Evolutionary conservation across 495 filamentous ascomycete species (phyloP), one percentile per base, ranked within the genome.

Genomic region (Neurospora sp.): DNA sequence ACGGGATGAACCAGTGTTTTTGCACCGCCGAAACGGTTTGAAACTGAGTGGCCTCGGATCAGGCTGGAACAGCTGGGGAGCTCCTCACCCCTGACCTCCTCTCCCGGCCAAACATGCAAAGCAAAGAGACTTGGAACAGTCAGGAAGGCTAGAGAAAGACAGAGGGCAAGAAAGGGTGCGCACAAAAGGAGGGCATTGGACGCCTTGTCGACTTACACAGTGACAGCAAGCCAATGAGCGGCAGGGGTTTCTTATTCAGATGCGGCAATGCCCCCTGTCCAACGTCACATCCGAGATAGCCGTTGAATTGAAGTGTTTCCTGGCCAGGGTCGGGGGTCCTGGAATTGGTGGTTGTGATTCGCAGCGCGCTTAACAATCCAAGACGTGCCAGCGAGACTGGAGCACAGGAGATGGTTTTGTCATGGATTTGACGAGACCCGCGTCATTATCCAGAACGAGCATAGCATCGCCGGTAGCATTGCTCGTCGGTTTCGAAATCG

Each of bases 201-300:
- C 27, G 53, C 53, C 53, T 65, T 65, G 53, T 65, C 53, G 53
- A 65, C 53, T 65, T 65, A 65, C 53, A 65, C 53, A 14, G 53
- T 35, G 12, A 16, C 27, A 65, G 27, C 27, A 59, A 65, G 53
- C 53, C 27, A 65, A 65, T 65, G 27, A 9, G 53, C 22, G 27
- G 6, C 27, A 65, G 53, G 53, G 53, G 5, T 35, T 35, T 65
- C 39, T 71, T 40, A 18, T 40, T 59, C 40, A 46, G 22, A 71
- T 71, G 69, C 69, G 69, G 39, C 38, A 46, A 71, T 53, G 69
- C 44, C 69, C 69, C 69, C 53, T 46, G 31, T 71, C 40, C 69
- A 71, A 71, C 69, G 39, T 71, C 69, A 46, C 39, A 40, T 31
- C 69, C 39, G 14, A 65, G 53, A 65, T 65, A 35, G 53, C 53